Evolutionary conservation across 2,329 filamentous ascomycete genomes (phyloP), one percentile per base, ranked within the genome.

Genomic region (Fusarium gaditjirri): DNA sequence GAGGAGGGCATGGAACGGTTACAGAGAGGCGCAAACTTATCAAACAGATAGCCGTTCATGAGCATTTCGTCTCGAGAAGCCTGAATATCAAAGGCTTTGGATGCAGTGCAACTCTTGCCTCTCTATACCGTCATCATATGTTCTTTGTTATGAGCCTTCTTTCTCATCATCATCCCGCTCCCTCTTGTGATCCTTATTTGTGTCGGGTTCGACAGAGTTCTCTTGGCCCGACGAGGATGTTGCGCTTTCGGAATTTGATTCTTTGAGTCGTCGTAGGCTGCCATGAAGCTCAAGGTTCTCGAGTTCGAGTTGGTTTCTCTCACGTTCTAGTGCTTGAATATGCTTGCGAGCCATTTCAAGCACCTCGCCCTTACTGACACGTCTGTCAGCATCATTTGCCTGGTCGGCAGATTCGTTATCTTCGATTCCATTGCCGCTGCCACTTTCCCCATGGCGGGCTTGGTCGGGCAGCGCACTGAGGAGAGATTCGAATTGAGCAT

Each of bases 341-440:
- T 77, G 75, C 58, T 67, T 77, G 29, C 75, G 74, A 33, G 75
- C 75, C 74, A 77, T 77, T 49, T 77, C 75, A 31, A 77, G 71
- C n/a, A 77, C 75, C 44, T 77, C 75, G 17, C 75, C 75, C 41
- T 77, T 77, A 52, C 75, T 77, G 31, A 77, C 75, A 27, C 75
- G 68, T 23, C 67, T 66, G 50, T 77, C 75, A 41, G 66, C 67
- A 27, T 77, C 75, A 21, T 65, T 74, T 17, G 66, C 73, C 23
- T 63, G 71, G 13, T 76, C 73, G 10, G 25, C 25, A 25, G 71
- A 75, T 36, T 75, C 71, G 19, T 75, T 75, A 13, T 62, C 74
- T 14, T 70, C 74, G 13, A 69, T 64, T 23, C 61, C 61, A 33
- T 73, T 58, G 8, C 49, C 58, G 29, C 21, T 54, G n/a, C 44